phyloP scores from a whole-genome alignment of 495 filamentous ascomycete genomes.

The Daldinia loculata region DNA sequence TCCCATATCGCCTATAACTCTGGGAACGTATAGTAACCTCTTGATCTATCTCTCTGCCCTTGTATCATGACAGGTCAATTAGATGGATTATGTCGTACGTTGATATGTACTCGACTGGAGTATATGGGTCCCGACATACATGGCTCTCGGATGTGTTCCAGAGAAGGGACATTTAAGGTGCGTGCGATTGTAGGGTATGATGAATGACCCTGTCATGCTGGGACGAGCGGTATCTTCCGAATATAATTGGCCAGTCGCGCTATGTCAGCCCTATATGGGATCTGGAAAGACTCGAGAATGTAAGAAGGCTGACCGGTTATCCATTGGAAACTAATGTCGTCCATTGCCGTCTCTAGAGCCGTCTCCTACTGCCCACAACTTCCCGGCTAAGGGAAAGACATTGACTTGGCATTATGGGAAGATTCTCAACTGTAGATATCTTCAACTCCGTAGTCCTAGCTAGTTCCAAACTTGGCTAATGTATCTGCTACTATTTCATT shows the following conservation, averaged over 20 bases:
- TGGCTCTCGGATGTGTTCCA: background rate
- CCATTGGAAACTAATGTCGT: background rate
- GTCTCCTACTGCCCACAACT: background rate
- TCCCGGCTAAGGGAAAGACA: background rate
- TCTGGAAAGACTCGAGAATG: background rate
- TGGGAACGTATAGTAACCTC: background rate
- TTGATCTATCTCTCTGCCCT: conserved; percentile 1
- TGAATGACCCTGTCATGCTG: background rate
- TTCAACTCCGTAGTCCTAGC: background rate
- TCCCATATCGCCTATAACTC: background rate
- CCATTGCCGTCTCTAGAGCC: background rate
- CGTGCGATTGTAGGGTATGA: conserved; percentile 25
- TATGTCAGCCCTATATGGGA: conserved; percentile 9
- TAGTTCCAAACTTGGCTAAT: background rate
- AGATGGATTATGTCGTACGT: background rate
- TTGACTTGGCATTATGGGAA: background rate
- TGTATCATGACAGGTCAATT: background rate
- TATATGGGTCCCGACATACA: background rate
- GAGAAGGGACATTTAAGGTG: background rate
- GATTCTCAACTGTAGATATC: background rate
- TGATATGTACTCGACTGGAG: background rate
- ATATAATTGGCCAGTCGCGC: background rate
- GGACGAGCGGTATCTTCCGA: background rate
- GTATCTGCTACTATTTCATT: background rate
- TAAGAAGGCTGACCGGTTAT: background rate